Percentiles rank a stretch among this genome's conserved stretches.
These are phyloP conservation scores for Penicillium cataractarum DNA, from an alignment of 495 filamentous ascomycete genomes.

Conservation along the genomic window DNA sequence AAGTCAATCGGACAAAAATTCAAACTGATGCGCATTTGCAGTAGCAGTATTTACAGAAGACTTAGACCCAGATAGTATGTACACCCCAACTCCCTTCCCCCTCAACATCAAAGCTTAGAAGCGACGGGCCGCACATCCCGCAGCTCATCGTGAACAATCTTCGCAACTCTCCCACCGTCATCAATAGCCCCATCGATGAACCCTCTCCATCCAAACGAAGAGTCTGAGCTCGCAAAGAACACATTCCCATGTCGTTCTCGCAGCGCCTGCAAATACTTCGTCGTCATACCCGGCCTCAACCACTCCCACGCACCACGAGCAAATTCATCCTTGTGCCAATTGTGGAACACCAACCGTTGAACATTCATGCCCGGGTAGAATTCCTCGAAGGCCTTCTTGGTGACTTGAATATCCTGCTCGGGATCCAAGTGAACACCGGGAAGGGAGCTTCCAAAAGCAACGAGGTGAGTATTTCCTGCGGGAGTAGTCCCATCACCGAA, in stretches of 20 bases:
- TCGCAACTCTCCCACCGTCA: conserved; percentile 18
- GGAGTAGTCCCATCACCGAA: not conserved
- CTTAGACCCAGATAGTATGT: not conserved
- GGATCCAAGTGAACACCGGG: not conserved
- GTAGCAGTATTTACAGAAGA: not conserved
- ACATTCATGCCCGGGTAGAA: conserved; percentile 24
- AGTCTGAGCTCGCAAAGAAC: conserved; percentile 36
- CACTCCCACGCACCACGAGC: conserved; percentile 31
- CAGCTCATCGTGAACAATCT: conserved; percentile 3
- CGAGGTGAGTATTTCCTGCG: not conserved
- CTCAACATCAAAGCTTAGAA: not conserved
- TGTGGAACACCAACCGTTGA: conserved; percentile 28
- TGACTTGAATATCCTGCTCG: conserved; percentile 12
- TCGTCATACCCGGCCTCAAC: conserved; percentile 21
- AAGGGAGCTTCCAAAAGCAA: not conserved
- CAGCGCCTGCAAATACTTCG: conserved; percentile 26
- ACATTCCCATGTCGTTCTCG: conserved; percentile 27
- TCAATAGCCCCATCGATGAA: conserved; percentile 42
- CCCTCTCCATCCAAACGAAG: conserved; percentile 37
- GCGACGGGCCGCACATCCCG: not conserved
- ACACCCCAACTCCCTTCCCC: not conserved
- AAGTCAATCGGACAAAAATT: not conserved
- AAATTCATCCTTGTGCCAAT: conserved; percentile 38
- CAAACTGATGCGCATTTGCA: not conserved
- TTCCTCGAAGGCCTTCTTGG: conserved; percentile 15